Base-by-base conservation (phyloP, 768 basidiomycete species). In the Tephrocybe rancida region DNA sequence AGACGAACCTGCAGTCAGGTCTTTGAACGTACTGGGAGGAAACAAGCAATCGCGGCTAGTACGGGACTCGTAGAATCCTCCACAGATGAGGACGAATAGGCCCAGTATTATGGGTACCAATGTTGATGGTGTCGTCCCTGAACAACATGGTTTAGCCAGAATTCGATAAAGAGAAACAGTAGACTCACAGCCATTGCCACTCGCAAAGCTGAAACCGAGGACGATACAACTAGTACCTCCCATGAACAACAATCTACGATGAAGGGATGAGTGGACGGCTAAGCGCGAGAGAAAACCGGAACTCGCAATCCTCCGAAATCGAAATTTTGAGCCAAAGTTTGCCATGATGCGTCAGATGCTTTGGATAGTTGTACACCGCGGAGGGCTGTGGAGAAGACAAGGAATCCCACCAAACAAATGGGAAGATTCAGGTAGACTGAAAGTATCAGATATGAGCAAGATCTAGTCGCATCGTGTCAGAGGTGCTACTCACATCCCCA, bases 351-450 rank as follows among this genome's bases (percentile, higher is more conserved):
- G 49, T 77, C 71, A 22, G 70, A 64, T 14, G 80, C 58, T 39
- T 69, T 70, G 18, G 75, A 71, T 19, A 88, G 67, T 29, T 73
- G 63, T 30, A 90, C 79, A 30, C 69, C 70, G 56, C 82, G 83
- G 45, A 93, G 79, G n/a, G 88, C 85, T 26, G 81, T 44, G 18
- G 67, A 64, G 19, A 92, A 72, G 8, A 90, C 76, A 9, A 81
- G 52, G 54, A 79, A 77, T 19, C 87, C 86, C 22, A 84, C 57
- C 24, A 81, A 64, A 65, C 87, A 89, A 50, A 93, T 73, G 18
- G 91, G 91, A 43, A 93, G 75, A 70, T 93, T 94, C 67, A 94
- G 77, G 66, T 85, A 92, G 68, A 94, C 91, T 93, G 67, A 34
- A 42, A 38, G n/a, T 24, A 26, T 11, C 45, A 53, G 39, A 48